A percentile compares a stretch with the other conserved stretches of the same genome.
Evolutionary conservation across 192 early-diverging fungal genomes (phyloP).

Genomic region (Neocallimastix lanati): DNA sequence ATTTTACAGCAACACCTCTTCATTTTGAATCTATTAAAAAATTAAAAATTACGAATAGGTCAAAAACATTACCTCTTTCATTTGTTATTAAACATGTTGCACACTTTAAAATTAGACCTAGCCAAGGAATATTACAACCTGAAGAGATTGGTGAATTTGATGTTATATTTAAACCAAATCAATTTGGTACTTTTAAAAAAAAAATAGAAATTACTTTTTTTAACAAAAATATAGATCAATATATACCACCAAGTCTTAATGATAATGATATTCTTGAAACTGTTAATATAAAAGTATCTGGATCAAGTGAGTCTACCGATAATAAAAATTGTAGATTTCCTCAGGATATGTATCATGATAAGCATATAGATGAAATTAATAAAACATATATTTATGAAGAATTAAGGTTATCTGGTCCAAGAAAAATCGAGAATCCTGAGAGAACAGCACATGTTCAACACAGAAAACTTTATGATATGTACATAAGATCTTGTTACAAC

Average conservation of each 20-base stretch:
- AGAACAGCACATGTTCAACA: not conserved
- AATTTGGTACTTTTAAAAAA: not conserved
- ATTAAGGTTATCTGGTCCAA: not conserved
- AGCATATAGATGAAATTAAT: not conserved
- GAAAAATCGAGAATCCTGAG: not conserved
- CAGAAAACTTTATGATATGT: not conserved
- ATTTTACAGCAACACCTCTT: not conserved
- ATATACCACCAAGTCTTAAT: too few relatives aligned
- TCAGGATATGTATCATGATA: not conserved
- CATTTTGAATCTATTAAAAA: not conserved
- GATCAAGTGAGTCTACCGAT: not conserved
- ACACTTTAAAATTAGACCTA: not conserved
- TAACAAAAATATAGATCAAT: not conserved
- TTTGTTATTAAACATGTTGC: not conserved
- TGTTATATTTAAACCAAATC: not conserved
- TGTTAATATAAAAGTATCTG: not conserved
- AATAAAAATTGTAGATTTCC: not conserved
- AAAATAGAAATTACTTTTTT: not conserved
- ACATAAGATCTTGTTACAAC: not conserved
- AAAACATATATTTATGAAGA: not conserved
- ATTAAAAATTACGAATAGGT: not conserved
- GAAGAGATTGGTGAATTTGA: not conserved
- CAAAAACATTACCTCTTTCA: not conserved
- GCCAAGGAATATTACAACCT: not conserved
- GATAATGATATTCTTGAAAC: not conserved